Percentiles rank a stretch among this genome's conserved stretches.
These are phyloP conservation scores for Psidium guajava DNA, from an alignment of 345 rosid genomes.

Conservation along the genomic window DNA sequence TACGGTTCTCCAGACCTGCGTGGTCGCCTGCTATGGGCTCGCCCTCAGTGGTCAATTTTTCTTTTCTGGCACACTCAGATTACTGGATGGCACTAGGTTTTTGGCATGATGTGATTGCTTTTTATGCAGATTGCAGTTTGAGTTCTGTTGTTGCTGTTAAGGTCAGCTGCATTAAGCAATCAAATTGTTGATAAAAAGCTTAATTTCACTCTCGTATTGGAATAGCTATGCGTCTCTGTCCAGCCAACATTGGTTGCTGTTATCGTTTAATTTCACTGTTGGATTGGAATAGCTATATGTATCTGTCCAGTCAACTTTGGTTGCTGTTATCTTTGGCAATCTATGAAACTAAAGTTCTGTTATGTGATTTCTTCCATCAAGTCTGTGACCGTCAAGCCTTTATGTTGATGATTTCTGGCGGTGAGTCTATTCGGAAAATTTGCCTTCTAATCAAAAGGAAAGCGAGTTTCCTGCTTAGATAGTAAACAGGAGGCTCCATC, in stretches of 20 bases:
- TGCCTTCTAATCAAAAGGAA: neutral
- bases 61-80: too few relatives aligned
- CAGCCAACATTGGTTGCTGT: too few relatives aligned
- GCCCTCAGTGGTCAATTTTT: slow-evolving; percentile 56
- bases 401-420: neutral
- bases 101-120: neutral
- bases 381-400: neutral
- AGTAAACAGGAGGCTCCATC: neutral
- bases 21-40: slow-evolving; percentile 91
- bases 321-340: neutral
- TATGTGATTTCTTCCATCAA: neutral
- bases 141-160: neutral
- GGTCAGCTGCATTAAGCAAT: neutral
- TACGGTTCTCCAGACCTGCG: slow-evolving; percentile 88
- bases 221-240: too few relatives aligned
- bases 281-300: neutral
- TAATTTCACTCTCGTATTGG: too few relatives aligned
- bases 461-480: neutral
- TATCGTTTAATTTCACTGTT: neutral
- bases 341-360: neutral
- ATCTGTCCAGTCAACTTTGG: neutral
- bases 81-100: too few relatives aligned
- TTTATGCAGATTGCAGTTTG: neutral
- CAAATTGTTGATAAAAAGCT: neutral
- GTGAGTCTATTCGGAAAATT: neutral